phyloP scores from a whole-genome alignment of 2,329 filamentous ascomycete species.

The Acrocalymma vagum region DNA sequence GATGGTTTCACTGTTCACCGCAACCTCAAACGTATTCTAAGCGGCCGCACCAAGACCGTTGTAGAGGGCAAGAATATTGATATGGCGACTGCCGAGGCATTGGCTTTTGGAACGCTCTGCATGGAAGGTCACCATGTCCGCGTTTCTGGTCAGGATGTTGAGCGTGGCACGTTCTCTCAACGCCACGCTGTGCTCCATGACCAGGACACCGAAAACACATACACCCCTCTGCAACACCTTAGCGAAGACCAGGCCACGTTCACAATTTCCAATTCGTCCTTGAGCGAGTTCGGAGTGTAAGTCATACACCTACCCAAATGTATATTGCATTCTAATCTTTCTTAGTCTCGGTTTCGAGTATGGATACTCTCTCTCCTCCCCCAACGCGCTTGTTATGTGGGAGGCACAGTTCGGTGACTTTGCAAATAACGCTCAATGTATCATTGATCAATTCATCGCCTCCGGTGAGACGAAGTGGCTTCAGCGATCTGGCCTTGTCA shows the following conservation, averaged over 20 bases:
- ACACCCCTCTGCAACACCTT: constrained; percentile 90
- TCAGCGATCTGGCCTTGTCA: constrained; percentile 94
- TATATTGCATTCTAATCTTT: constrained; percentile 27
- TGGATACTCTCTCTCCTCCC: constrained; percentile 95
- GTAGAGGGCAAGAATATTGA: constrained; percentile 93
- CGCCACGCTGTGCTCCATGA: constrained; percentile 97
- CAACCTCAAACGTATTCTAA: constrained; percentile 96
- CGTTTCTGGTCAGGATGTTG: constrained; percentile 97
- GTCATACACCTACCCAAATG: constrained; percentile 29
- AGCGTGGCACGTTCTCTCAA: constrained; percentile 99
- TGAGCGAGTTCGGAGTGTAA: constrained; percentile 73
- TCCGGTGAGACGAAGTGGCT: constrained; percentile 99
- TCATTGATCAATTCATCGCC: constrained; percentile 98
- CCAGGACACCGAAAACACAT: constrained; percentile 91
- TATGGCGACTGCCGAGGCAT: constrained; percentile 95
- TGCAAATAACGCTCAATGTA: constrained; percentile 98
- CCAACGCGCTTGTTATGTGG: constrained; percentile 98
- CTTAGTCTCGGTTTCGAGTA: constrained; percentile 92
- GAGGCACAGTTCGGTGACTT: constrained; percentile 99
- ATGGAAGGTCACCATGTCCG: constrained; percentile 96
- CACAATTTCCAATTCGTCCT: constrained; percentile 95
- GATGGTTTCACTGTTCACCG: constrained; percentile 90
- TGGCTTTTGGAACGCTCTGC: constrained; percentile 92
- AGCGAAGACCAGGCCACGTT: constrained; percentile 94
- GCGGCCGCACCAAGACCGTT: constrained; percentile 89